Evolutionary conservation across 1,284 basidiomycete species (phyloP), one percentile per base, ranked within the genome.

Genomic region (Malassezia yamatoensis): DNA sequence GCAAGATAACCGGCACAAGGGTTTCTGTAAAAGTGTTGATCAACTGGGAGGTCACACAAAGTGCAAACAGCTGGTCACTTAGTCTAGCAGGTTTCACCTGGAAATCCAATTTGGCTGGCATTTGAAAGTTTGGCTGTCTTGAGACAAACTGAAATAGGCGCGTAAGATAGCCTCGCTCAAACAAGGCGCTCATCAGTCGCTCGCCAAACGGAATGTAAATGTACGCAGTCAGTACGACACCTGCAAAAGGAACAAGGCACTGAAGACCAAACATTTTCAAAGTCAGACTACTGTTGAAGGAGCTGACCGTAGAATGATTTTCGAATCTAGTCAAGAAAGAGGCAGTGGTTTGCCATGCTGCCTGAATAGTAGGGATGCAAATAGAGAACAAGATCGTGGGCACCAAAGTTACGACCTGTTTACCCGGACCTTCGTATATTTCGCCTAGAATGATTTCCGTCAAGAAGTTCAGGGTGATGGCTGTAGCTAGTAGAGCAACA

Each of bases 61-160:
- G 88, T 12, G 93, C 90, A 74, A 96, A 96, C 80, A 98, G 85
- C 79, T 96, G 90, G 47, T 86, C 84, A 75, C 86, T 83, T 60
- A 98, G 80, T 50, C 91, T 80, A 18, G 71, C 80, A n/a, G 78
- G 72, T 61, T 80, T 79, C 78, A 59, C 78, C 45, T 70, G 64
- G 60, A 78, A 77, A 12, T 66, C 51, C 21, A 68, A 53, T 3
- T 60, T 61, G 61, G 48, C 42, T 1, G 37, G 44, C 10, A 58
- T 42, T 1, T 37, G 2, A 13, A 58, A 35, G 18, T 71, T 60
- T 21, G 75, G 74, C 13, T 66, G 51, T 11, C 46, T 52, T 18
- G 64, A 59, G 1, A 72, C 64, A 7, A 56, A 37, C 15, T 59
- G 55, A 20, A 74, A 62, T 10, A 62, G 49, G 32, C 62, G 44